Base-by-base conservation (phyloP, 2,329 filamentous ascomycete species). In the Gnomoniopsis sp. region DNA sequence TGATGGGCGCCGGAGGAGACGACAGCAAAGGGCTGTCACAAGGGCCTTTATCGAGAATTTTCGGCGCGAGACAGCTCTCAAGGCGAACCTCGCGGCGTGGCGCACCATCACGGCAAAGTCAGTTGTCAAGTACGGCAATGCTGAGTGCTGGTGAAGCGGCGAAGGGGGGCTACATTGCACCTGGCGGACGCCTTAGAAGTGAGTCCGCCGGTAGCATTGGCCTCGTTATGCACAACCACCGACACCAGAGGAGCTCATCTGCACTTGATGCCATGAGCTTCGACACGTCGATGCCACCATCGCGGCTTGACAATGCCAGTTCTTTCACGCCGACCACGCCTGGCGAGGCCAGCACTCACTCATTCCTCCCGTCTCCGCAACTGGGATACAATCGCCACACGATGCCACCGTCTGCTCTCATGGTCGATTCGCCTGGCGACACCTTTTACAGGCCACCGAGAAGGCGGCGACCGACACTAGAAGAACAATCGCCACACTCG, bases 371-470 rank as follows among this genome's bases (percentile, higher is more conserved):
- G 52, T 84, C 85, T 33, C 83, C 85, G 11, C 79, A 54, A n/a
- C 44, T 53, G 77, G 43, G 71, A 75, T 75, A 63, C 72, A 73
- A 22, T 72, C 74, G 57, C 77, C 71, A 69, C 77, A 70, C 64
- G 67, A 71, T 72, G 66, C 74, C 78, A 65, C 73, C 76, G 54
- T 68, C 81, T 60, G 72, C 79, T 64, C 66, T 79, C 4, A 74
- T 78, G 46, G 73, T 80, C 30, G 70, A 78, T 34, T 81, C 87
- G 63, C 70, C 80, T 14, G 76, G 84, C 1, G 91, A 96, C 70
- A 91, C 91, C 0, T 98, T 95, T 69, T 98, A 96, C 70, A 88
- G 93, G 50, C 91, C 91, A 19, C 93, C 93, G 17, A 81, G 93
- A 64, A 83, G 88, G 43, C 67, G 71, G 34, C 65, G 68, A 4